These are phyloP conservation scores for Neobulgaria alba DNA, from an alignment of 2,329 filamentous ascomycete genomes.

Conservation along the genomic window DNA sequence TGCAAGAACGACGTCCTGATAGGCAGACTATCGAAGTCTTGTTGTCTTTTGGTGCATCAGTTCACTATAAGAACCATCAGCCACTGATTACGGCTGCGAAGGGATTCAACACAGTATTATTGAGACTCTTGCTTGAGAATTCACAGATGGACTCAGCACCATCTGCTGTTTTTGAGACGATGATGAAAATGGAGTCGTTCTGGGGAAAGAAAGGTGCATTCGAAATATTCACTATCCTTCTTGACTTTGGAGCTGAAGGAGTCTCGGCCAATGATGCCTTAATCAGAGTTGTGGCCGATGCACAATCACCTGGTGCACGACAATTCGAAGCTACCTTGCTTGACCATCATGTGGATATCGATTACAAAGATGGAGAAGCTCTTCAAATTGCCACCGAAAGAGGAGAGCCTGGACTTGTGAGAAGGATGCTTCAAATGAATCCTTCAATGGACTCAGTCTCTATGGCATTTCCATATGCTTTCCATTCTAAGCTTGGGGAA, in stretches of 20 bases:
- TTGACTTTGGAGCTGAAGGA: slow-evolving; percentile 16
- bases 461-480: slow-evolving; percentile 45
- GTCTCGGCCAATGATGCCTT: slow-evolving; percentile 13
- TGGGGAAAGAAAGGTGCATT: slow-evolving; percentile 10
- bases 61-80: slow-evolving; percentile 10
- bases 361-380: slow-evolving; percentile 14
- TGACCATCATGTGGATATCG: slow-evolving; percentile 8
- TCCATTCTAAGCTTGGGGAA: slow-evolving; percentile 40
- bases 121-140: slow-evolving; percentile 10
- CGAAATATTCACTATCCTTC: slow-evolving; percentile 25
- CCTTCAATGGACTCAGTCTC: slow-evolving; percentile 43
- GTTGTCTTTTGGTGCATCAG: slow-evolving; percentile 38
- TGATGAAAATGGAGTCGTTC: slow-evolving; percentile 6
- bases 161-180: slow-evolving; percentile 9
- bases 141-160: slow-evolving; percentile 7
- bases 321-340: slow-evolving; percentile 39
- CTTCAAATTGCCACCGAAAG: slow-evolving; percentile 34
- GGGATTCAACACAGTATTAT: slow-evolving; percentile 2
- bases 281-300: slow-evolving; percentile 12
- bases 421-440: slow-evolving; percentile 39
- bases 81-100: slow-evolving; percentile 9
- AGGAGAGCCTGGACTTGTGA: slow-evolving; percentile 41
- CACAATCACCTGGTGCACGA: slow-evolving; percentile 25
- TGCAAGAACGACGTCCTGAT: slow-evolving; percentile 36
- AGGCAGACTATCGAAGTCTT: slow-evolving; percentile 35